Conservation (phyloP, 371 early-diverging fungal genomes). For the Coemansia sp. region DNA sequence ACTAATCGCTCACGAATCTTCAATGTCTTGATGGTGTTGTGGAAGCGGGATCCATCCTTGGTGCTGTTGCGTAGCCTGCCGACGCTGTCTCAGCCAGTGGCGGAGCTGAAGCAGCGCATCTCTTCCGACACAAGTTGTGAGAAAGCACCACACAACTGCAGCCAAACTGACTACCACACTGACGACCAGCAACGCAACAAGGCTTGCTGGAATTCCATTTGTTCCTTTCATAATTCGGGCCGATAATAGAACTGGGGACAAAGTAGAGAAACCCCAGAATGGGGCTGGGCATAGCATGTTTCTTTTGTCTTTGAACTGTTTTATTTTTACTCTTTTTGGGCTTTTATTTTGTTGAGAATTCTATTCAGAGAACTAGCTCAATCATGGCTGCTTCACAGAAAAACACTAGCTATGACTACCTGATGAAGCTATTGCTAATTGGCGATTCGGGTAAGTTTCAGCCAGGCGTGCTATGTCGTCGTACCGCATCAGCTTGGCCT, state of each 20-base stretch:
- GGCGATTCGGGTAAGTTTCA: constrained; percentile 94
- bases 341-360: neutral
- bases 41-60: constrained; percentile 28
- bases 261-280: neutral
- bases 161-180: constrained; percentile 35
- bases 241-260: neutral
- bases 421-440: constrained; percentile 98
- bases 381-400: constrained; percentile 49
- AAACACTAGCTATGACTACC: constrained; percentile 82
- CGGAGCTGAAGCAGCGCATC: constrained; percentile 38
- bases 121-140: constrained; percentile 46
- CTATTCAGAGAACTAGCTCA: neutral
- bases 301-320: neutral
- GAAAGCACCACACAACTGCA: constrained; percentile 49
- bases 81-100: constrained; percentile 27
- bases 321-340: neutral
- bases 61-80: neutral
- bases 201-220: constrained; percentile 27
- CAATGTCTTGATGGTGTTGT: constrained; percentile 11
- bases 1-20: neutral
- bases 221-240: neutral
- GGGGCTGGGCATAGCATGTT: neutral
- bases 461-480: neutral
- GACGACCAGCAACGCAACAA: constrained; percentile 34
- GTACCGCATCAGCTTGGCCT: too few relatives aligned